Evolutionary conservation across 192 early-diverging fungal genomes (phyloP).

Genomic region (Coemansia sp.): DNA sequence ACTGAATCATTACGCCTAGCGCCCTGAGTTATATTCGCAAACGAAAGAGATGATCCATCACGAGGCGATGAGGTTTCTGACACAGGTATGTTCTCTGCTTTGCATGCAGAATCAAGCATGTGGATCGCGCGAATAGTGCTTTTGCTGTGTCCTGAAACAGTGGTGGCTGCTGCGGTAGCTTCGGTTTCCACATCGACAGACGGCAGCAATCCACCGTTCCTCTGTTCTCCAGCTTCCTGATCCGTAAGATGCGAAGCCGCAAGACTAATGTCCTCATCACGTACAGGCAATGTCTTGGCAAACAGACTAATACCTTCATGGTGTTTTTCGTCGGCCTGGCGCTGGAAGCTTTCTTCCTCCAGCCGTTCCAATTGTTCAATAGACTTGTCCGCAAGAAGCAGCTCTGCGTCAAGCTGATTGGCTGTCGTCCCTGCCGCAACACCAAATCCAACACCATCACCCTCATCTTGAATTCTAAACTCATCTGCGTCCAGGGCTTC

Average conservation of each 20-base stretch:
- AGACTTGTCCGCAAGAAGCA: conserved; percentile 45
- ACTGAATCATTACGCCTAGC: conserved; percentile 70
- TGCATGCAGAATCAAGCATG: conserved; percentile 56
- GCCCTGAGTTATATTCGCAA: conserved; percentile 35
- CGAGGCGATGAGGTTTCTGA: conserved; percentile 13
- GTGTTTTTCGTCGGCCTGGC: conserved; percentile 30
- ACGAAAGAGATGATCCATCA: conserved; percentile 33
- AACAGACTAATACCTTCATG: conserved; percentile 40
- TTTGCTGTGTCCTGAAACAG: conserved; percentile 55
- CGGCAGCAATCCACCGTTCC: background rate
- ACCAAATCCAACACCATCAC: conserved; percentile 33
- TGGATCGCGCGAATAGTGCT: conserved; percentile 66
- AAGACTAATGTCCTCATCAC: conserved; percentile 29
- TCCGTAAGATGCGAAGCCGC: conserved; percentile 11
- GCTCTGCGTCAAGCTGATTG: conserved; percentile 29
- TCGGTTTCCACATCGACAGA: background rate
- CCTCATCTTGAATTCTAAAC: conserved; percentile 41
- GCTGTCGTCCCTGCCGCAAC: conserved; percentile 21
- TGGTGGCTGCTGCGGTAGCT: conserved; percentile 10
- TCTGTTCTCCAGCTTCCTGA: background rate
- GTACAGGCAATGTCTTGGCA: conserved; percentile 27
- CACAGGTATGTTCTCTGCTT: conserved; percentile 22
- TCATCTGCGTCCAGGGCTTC: conserved; percentile 17
- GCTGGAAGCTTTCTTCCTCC: conserved; percentile 55
- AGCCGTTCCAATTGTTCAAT: conserved; percentile 51